Evolutionary conservation across 768 basidiomycete species (phyloP).

Genomic region (Agaricus subrufescens): DNA sequence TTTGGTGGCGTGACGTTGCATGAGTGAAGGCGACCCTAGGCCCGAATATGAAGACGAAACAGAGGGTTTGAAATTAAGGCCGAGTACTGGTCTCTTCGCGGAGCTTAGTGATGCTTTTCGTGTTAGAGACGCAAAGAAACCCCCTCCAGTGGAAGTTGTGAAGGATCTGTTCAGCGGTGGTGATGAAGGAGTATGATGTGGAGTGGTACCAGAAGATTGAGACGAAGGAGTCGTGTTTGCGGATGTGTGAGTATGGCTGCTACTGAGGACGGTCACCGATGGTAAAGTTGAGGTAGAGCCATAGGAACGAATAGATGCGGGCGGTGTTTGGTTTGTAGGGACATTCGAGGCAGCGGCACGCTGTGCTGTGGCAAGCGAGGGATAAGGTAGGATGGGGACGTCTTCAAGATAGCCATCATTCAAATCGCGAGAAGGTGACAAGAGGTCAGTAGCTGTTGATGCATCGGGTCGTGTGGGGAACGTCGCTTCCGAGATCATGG

Average conservation of each 20-base stretch:
- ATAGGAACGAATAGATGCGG: slow-evolving; percentile 47
- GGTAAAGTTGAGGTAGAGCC: slow-evolving; percentile 31
- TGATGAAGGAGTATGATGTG: neutral
- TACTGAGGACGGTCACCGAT: slow-evolving; percentile 19
- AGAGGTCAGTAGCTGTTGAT: slow-evolving; percentile 71
- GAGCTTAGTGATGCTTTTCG: slow-evolving; percentile 55
- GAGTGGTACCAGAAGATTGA: neutral
- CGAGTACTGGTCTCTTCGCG: slow-evolving; percentile 11
- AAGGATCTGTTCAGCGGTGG: neutral
- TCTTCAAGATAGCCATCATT: slow-evolving; percentile 49
- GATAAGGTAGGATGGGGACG: slow-evolving; percentile 70
- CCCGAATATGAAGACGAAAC: slow-evolving; percentile 12
- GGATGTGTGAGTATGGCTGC: slow-evolving; percentile 15
- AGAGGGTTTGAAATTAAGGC: slow-evolving; percentile 14
- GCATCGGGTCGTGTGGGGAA: slow-evolving; percentile 82
- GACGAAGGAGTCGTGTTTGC: neutral
- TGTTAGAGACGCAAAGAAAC: slow-evolving; percentile 73
- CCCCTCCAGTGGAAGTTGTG: slow-evolving; percentile 22
- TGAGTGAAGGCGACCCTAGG: neutral
- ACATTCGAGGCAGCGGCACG: slow-evolving; percentile 26
- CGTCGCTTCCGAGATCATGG: slow-evolving; percentile 70
- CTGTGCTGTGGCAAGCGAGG: slow-evolving; percentile 50
- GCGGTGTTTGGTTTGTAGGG: slow-evolving; percentile 24
- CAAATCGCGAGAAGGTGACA: slow-evolving; percentile 29
- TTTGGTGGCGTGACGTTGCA: slow-evolving; percentile 1